Base-by-base conservation (phyloP, 1,139 yeast species). In the Sugiyamaella neomexicana region DNA sequence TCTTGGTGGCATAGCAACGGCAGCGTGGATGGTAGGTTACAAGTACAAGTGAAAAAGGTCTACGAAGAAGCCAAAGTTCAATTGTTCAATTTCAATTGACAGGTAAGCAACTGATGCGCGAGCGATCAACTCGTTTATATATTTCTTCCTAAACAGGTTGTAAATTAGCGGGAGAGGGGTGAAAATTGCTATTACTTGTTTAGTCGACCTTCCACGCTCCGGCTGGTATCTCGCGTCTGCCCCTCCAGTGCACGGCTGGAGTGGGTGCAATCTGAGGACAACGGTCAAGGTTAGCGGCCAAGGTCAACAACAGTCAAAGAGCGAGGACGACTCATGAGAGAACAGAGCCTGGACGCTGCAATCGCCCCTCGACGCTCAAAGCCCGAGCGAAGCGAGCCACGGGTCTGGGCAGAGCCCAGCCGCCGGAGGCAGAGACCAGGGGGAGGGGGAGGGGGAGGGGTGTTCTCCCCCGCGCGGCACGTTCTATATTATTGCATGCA, bases 1-100 rank as follows among this genome's bases (percentile, higher is more conserved):
- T 55, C 62, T 41, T 32, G 52, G 51, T 23, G 55, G 49, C 58
- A 55, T 54, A 20, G 45, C 49, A 45, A 45, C 49, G 15, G 16
- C 31, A 36, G 17, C 8, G 27, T 23, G n/a, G 7, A 29, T 44
- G 46, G 46, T 29, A 29, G 38, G 39, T 20, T 40, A 40, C 50
- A 37, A 37, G 36, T 40, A 31, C 13, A 23, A 38, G 27, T 3
- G 25, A 8, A 17, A 38, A 15, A 8, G 12, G n/a, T 7, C 13
- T 13, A 16, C 20, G 20, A 13, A 16, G 40, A 13, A 37, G 25
- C 12, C 9, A 38, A 38, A 15, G 9, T 9, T 38, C n/a, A 34
- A 10, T 10, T 34, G 13, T 5, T 3, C n/a, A 9, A 9, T 29
- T 29, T 9, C 34, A 29, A 29, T 29, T 29, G 34, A 29, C n/a